phyloP scores from a whole-genome alignment of 2,329 filamentous ascomycete species.

The Aureobasidium subglaciale region DNA sequence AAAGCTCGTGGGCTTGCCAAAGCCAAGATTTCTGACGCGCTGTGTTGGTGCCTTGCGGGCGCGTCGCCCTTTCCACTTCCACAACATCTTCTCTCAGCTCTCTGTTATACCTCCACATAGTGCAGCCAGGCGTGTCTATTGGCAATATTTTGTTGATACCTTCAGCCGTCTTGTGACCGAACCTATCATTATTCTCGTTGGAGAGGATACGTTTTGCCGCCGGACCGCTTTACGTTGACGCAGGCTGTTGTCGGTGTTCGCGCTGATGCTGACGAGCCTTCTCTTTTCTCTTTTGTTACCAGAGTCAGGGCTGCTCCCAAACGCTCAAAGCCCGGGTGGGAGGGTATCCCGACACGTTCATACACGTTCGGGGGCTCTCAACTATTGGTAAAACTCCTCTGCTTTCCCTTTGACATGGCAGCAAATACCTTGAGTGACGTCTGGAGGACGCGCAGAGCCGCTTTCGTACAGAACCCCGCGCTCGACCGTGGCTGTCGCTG shows the following conservation, averaged over 20 bases:
- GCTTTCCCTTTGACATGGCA: not conserved
- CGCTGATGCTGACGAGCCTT: not conserved
- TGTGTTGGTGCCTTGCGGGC: not conserved
- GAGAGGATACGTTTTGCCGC: slow-evolving; percentile 11
- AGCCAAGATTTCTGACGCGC: not conserved
- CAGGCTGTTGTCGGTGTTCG: not conserved
- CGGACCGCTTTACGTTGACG: not conserved
- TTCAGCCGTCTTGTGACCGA: slow-evolving; percentile 1
- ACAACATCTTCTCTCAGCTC: not conserved
- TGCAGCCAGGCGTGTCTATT: not conserved
- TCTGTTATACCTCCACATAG: not conserved
- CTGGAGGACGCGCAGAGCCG: not conserved
- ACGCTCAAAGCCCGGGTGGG: slow-evolving; percentile 8
- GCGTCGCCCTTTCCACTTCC: not conserved
- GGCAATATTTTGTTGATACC: slow-evolving; percentile 1
- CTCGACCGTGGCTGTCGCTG: not conserved
- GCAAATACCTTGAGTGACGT: not conserved
- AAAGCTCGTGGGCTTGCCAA: too few species aligned
- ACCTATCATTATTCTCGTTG: slow-evolving; percentile 2
- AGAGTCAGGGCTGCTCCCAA: slow-evolving; percentile 4
- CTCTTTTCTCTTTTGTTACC: not conserved
- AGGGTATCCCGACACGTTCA: not conserved
- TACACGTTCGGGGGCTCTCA: not conserved
- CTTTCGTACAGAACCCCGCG: not conserved
- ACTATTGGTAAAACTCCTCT: not conserved